phyloP scores from a whole-genome alignment of 139 green algal genomes.

The Chlorella sp. region DNA sequence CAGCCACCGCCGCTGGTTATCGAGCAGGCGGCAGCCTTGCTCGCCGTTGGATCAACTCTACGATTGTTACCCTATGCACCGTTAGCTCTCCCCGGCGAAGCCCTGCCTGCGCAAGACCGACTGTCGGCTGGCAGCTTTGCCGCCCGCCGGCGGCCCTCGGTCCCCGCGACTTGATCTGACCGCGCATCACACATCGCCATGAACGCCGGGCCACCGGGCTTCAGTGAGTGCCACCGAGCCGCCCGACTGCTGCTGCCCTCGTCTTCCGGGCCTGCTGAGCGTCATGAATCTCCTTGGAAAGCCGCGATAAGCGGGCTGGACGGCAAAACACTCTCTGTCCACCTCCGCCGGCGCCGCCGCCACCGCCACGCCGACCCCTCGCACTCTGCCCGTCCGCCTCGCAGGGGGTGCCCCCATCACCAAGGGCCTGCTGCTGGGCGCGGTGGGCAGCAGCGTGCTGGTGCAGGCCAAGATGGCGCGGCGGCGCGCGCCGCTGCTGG shows the following conservation, averaged over 20 bases:
- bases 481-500: slow-evolving; percentile 31
- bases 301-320: background rate
- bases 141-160: too few species aligned
- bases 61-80: too few species aligned
- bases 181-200: background rate
- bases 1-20: too few species aligned
- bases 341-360: background rate
- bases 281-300: too few species aligned
- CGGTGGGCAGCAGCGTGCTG: slow-evolving; percentile 45
- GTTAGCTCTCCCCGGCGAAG: too few species aligned
- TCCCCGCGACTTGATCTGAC: too few species aligned
- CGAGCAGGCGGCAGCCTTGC: too few species aligned
- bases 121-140: too few species aligned
- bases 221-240: slow-evolving; percentile 32
- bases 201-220: slow-evolving; percentile 41
- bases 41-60: too few species aligned
- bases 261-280: background rate
- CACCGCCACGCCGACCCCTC: background rate
- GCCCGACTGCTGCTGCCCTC: background rate
- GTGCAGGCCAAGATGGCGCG: slow-evolving; percentile 36
- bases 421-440: slow-evolving; percentile 62
- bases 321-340: too few species aligned
- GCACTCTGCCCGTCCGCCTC: background rate
- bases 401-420: slow-evolving; percentile 61
- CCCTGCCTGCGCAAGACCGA: too few species aligned